Evolutionary conservation across 2,329 filamentous ascomycete genomes (phyloP).

Genomic region (Huntiella savannae): DNA sequence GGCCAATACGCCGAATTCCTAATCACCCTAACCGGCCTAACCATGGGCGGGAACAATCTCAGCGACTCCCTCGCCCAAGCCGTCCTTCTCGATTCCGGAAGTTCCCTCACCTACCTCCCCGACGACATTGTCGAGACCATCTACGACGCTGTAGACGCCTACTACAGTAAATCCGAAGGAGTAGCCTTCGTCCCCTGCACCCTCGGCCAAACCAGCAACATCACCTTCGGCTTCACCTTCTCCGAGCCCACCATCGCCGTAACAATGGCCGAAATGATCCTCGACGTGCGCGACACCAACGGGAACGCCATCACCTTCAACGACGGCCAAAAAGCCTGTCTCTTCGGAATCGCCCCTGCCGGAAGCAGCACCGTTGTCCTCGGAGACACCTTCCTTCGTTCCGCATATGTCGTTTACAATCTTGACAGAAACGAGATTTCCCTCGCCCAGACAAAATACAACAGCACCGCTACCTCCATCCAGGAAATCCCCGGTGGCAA

Average conservation of each 20-base stretch:
- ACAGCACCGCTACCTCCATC: slow-evolving; percentile 27
- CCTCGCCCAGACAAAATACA: slow-evolving; percentile 47
- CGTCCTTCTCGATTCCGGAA: slow-evolving; percentile 54
- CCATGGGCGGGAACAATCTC: slow-evolving; percentile 24
- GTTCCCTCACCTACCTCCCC: slow-evolving; percentile 48
- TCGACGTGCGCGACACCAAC: slow-evolving; percentile 28
- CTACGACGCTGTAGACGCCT: slow-evolving; percentile 37
- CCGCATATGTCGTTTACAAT: slow-evolving; percentile 60
- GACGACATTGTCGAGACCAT: slow-evolving; percentile 32
- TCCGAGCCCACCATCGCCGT: slow-evolving; percentile 33
- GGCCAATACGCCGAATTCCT: slow-evolving; percentile 42
- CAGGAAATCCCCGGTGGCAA: slow-evolving; percentile 34
- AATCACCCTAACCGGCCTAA: slow-evolving; percentile 46
- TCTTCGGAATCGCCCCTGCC: slow-evolving; percentile 48
- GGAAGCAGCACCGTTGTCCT: slow-evolving; percentile 38
- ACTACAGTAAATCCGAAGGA: slow-evolving; percentile 32
- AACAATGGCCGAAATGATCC: slow-evolving; percentile 37
- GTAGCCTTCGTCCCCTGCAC: slow-evolving; percentile 44
- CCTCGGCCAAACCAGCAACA: slow-evolving; percentile 28
- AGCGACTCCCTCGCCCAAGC: slow-evolving; percentile 33
- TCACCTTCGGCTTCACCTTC: slow-evolving; percentile 26
- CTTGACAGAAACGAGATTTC: slow-evolving; percentile 53
- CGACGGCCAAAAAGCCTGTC: slow-evolving; percentile 37
- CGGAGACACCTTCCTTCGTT: slow-evolving; percentile 57
- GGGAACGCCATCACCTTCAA: slow-evolving; percentile 31